A percentile compares a stretch with the other conserved stretches of the same genome.
Conservation (phyloP, 345 rosid species). For the Angophora floribunda region DNA sequence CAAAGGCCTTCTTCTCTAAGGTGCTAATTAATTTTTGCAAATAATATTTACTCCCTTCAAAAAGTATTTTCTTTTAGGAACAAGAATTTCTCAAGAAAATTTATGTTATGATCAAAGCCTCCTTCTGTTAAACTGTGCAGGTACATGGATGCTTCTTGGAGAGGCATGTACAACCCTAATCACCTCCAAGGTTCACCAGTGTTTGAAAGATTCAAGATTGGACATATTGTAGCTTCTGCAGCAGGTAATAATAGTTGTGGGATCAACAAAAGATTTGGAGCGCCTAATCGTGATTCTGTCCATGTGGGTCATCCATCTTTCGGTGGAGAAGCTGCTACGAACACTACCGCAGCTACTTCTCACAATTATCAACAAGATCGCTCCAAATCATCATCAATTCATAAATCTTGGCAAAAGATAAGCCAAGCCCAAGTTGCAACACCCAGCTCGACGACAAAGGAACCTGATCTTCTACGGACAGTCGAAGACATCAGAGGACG, state of each 20-base stretch:
- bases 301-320: not conserved
- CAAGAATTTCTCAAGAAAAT: not conserved
- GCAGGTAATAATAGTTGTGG: not conserved
- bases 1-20: constrained; percentile 30
- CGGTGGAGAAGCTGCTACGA: not conserved
- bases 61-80: not conserved
- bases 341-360: not conserved
- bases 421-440: not conserved
- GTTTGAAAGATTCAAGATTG: not conserved
- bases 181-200: not conserved
- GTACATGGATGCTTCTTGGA: not conserved
- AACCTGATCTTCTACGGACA: not conserved
- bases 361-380: not conserved
- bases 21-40: not conserved
- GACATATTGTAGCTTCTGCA: not conserved
- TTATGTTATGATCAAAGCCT: not conserved
- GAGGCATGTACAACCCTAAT: not conserved
- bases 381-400: not conserved
- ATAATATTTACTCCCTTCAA: not conserved
- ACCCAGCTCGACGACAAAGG: not conserved
- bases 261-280: not conserved
- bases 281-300: not conserved
- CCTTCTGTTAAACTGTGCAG: not conserved
- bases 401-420: not conserved
- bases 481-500: not conserved